These are phyloP conservation scores for Colletotrichum musae DNA, from an alignment of 2,329 filamentous ascomycete genomes.

Conservation along the genomic window DNA sequence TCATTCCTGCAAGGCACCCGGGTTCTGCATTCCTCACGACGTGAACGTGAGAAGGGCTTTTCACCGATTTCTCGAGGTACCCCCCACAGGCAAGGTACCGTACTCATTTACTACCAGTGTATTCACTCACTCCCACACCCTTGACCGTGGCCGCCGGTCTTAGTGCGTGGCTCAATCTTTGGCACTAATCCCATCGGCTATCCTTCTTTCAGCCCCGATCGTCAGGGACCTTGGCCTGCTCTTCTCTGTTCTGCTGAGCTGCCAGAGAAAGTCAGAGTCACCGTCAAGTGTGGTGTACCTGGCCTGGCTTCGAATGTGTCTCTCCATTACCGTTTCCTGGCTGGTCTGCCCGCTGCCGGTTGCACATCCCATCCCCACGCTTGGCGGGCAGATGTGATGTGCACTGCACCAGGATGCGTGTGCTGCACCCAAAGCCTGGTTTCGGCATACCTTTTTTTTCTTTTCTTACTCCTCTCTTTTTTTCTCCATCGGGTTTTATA, in stretches of 20 bases:
- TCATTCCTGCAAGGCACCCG: conserved; percentile 10
- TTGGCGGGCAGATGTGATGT: conserved; percentile 33
- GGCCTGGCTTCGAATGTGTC: conserved; percentile 4
- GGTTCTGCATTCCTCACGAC: not conserved
- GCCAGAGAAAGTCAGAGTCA: not conserved
- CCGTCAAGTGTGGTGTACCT: conserved; percentile 19
- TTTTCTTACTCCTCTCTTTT: too few species aligned
- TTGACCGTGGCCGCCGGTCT: not conserved
- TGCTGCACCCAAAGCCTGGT: conserved; percentile 30
- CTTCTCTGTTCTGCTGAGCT: conserved; percentile 11
- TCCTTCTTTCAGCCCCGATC: conserved; percentile 37
- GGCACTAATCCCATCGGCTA: conserved; percentile 25
- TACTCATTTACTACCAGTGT: not conserved
- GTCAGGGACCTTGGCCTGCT: conserved; percentile 39
- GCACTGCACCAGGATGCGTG: not conserved
- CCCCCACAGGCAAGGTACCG: conserved; percentile 13
- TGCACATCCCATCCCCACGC: conserved; percentile 38
- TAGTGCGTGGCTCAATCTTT: conserved; percentile 19
- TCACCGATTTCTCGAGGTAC: too few species aligned
- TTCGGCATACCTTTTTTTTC: conserved; percentile 5
- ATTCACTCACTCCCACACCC: not conserved
- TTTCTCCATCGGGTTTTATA: conserved; percentile 37
- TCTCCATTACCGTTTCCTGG: conserved; percentile 34
- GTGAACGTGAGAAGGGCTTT: not conserved
- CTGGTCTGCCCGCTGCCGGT: conserved; percentile 22